Conservation (phyloP, 441 rosid species). For the Iberis amara region DNA sequence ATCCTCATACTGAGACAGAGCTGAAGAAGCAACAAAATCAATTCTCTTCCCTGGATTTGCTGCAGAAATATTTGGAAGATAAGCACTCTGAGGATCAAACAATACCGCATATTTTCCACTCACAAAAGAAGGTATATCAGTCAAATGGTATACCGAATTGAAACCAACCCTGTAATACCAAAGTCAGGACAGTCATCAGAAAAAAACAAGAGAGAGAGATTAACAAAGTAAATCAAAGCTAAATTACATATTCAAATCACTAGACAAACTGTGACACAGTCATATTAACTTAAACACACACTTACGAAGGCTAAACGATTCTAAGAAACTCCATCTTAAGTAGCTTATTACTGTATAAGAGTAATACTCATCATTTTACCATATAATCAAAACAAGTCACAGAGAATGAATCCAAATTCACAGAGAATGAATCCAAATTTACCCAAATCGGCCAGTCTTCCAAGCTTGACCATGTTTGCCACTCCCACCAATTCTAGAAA, state of each 20-base stretch:
- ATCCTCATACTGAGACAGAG: slow-evolving; percentile 56
- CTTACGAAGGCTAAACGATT: no score
- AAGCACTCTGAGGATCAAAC: slow-evolving; percentile 90
- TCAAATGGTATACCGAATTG: slow-evolving; percentile 94
- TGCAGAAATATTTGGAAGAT: slow-evolving; percentile 78
- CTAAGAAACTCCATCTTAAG: no score
- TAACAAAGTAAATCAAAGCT: background rate
- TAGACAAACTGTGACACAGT: no score
- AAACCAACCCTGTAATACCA: slow-evolving; percentile 70
- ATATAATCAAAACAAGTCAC: no score
- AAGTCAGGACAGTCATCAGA: slow-evolving; percentile 22
- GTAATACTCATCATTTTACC: no score
- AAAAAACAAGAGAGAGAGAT: background rate
- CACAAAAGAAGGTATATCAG: slow-evolving; percentile 95
- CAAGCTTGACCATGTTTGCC: slow-evolving; percentile 72
- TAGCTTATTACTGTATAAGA: no score
- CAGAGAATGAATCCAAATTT: slow-evolving; percentile 6
- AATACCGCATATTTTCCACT: slow-evolving; percentile 83
- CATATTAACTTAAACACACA: no score
- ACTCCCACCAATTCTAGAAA: slow-evolving; percentile 90
- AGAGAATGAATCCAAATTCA: no score
- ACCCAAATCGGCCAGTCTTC: slow-evolving; percentile 98
- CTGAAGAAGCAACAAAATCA: slow-evolving; percentile 72
- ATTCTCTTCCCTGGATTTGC: slow-evolving; percentile 96
- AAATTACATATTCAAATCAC: background rate